Base-by-base conservation (phyloP, 441 rosid genomes). In the Gossypium gossypioides region DNA sequence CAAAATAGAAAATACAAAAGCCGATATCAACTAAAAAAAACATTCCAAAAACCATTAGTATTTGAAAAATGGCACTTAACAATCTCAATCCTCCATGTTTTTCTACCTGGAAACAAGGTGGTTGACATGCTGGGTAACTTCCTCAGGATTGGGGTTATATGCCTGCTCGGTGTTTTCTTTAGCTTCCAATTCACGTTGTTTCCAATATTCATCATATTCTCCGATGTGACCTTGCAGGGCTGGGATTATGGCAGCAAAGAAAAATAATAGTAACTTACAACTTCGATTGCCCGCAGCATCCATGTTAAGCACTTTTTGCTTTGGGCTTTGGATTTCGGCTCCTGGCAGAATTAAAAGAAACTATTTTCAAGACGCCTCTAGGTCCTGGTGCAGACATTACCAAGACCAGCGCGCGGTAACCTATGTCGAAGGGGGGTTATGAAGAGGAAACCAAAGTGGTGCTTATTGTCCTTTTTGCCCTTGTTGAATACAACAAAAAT, bases 61-160 rank as follows among this genome's bases (percentile, higher is more conserved):
- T 6, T 61, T 21, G 7, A 4, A 29, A 4, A 4, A 29, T 29
- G 34, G 34, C 34, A 29, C 34, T 4, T 29, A 29, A 5, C 7
- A 29, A 29, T 29, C 34, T 29, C 34, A 29, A 29, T 29, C 34
- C 34, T 29, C 34, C 5, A 29, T 29, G 7, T 29, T 4, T 4
- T 29, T 29, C n/a, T 27, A 86, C 88, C 24, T 50, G 59, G 59
- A n/a, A 15, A 78, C 76, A 18, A 74, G 70, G 0, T 25, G 1
- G 46, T 88, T 86, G 32, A 85, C 66, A 19, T 77, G 78, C 0
- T 66, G 15, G 32, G 86, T 83, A 78, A 83, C 86, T 16, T 72
- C 54, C 50, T 74, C 51, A 1, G 93, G 89, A 50, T 80, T 15
- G 0, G 87, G 81, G 19, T 79, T 63, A 32, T 75, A 88, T 9